Base-by-base conservation (phyloP, 768 basidiomycete species). In the Tricholoma matsutake region DNA sequence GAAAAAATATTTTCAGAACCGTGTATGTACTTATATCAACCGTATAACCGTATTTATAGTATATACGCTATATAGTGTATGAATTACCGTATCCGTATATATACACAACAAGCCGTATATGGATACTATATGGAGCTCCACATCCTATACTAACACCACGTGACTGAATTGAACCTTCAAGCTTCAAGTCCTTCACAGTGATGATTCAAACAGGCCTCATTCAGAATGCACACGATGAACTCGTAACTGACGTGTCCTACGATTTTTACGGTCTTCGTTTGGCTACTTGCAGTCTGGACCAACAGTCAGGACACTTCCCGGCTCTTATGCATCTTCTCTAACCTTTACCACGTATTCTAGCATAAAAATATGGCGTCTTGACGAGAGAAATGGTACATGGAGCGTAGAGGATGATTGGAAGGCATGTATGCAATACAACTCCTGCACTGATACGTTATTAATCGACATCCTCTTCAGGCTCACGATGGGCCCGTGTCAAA, bases 401-500 rank as follows among this genome's bases (percentile, higher is more conserved):
- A 82, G 74, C 35, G 81, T 86, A 1, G 89, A 93, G 68, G 88
- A 92, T 59, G 94, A 96, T 67, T 97, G 95, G 95, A 96, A 94
- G 81, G 94, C 90, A 54, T 55, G 31, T 20, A 7, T 25, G 22
- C 16, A 7, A 5, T 22, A 25, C 20, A n/a, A 25, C 57, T 28
- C 20, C 45, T 37, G 53, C 35, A 35, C 9, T 28, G 13, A 25
- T 28, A 1, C 11, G 4, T n/a, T 16, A 7, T 6, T 49, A 5
- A 37, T 18, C 22, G 14, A 39, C 31, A n/a, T 18, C 20, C 43
- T 56, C 16, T 6, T 18, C 67, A 96, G 92, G 96, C 96, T n/a
- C 96, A 98, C 71, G 94, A 96, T 68, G 94, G 94, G 14, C 86
- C 96, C 0, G 81, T 97, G 37, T 85, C 93, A 7, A 88, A 83